These are phyloP conservation scores for Ustilago crameri DNA, from an alignment of 1,284 basidiomycete species.

Conservation along the genomic window DNA sequence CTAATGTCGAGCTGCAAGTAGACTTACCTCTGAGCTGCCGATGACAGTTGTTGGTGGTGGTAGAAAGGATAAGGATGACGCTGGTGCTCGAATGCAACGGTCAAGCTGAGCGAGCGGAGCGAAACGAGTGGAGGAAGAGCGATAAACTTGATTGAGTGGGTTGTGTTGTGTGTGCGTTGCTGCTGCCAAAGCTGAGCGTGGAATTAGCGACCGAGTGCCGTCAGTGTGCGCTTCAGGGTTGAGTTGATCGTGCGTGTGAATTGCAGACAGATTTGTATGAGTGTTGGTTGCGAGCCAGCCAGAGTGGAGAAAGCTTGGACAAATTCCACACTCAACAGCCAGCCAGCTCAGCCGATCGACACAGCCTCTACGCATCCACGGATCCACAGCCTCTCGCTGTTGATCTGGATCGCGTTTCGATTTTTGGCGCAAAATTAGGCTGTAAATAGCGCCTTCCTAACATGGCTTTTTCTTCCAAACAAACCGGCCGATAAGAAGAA, in stretches of 20 bases:
- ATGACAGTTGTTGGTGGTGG: neutral
- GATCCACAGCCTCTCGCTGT: neutral
- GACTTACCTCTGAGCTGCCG: constrained; percentile 1
- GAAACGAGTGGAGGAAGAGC: constrained; percentile 1
- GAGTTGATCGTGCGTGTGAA: constrained; percentile 2
- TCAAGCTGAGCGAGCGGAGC: neutral
- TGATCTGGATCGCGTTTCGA: neutral
- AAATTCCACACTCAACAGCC: constrained; percentile 15
- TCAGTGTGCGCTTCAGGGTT: neutral
- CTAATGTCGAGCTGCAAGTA: neutral
- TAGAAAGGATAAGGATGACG: neutral
- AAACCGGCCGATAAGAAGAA: constrained; percentile 4
- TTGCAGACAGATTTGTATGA: neutral
- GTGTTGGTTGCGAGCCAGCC: constrained; percentile 16
- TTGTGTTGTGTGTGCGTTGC: constrained; percentile 7
- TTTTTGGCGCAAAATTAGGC: neutral
- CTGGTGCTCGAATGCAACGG: neutral
- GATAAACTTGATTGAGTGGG: neutral
- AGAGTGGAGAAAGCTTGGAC: constrained; percentile 33
- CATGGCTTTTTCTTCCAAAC: too few species aligned
- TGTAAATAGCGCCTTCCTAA: neutral
- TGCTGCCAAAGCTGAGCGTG: constrained; percentile 6
- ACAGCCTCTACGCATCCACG: constrained; percentile 19
- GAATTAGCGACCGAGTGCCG: constrained; percentile 11
- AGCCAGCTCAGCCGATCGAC: constrained; percentile 22